Evolutionary conservation across 169 alveolate genomes (phyloP).

Genomic region (Plasmodium vivax): DNA sequence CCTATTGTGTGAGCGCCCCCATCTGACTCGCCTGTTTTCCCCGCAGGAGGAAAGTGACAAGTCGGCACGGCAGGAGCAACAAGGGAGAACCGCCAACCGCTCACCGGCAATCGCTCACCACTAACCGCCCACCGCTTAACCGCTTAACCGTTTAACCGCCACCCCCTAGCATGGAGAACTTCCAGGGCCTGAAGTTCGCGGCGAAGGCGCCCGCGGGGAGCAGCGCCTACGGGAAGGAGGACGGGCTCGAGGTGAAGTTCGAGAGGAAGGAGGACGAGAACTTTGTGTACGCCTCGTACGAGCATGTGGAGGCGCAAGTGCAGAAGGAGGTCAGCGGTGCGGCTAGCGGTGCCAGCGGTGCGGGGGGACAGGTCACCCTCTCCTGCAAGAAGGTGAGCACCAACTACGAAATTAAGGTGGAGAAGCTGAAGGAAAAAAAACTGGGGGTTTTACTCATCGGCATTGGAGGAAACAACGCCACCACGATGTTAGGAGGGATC

Average conservation of each 20-base stretch:
- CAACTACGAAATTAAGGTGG: constrained; percentile 33
- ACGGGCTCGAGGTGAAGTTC: not conserved
- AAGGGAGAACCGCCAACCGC: not conserved
- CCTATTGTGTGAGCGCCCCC: not conserved
- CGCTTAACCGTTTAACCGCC: not conserved
- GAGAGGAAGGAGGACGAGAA: constrained; percentile 23
- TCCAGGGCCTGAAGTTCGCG: constrained; percentile 4
- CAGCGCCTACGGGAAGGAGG: not conserved
- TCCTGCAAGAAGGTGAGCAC: constrained; percentile 26
- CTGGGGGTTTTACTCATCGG: constrained; percentile 92
- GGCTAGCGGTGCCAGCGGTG: not conserved
- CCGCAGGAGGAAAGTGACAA: not conserved
- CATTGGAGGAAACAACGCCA: constrained; percentile 93
- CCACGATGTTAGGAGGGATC: constrained; percentile 89
- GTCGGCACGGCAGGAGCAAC: not conserved
- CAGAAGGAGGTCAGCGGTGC: not conserved
- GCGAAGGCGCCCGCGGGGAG: not conserved
- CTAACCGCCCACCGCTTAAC: not conserved
- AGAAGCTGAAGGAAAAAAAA: constrained; percentile 74
- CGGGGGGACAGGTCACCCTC: not conserved
- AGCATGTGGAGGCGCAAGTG: constrained; percentile 44
- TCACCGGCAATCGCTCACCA: too few species aligned
- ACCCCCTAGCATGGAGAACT: constrained; percentile 9
- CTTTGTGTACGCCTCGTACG: constrained; percentile 28
- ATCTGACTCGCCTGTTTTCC: not conserved